Conservation (phyloP, 352 stramenopile genomes). For the Phytophthora pseudosyringae region DNA sequence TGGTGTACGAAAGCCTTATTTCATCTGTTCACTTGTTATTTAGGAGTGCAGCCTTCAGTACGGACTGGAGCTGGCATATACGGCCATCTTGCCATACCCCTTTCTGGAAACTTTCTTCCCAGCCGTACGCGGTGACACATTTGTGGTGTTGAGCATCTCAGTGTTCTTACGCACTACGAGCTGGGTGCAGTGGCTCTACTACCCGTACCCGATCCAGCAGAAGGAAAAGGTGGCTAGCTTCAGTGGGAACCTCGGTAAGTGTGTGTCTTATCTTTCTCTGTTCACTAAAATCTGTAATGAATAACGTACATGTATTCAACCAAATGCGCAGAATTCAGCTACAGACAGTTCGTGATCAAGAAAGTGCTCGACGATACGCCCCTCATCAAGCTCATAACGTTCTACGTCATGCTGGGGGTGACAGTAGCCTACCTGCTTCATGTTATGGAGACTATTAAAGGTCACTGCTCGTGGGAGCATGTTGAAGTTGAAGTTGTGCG, state of each 20-base stretch:
- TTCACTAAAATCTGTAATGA: neutral
- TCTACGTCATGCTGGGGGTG: conserved; percentile 31
- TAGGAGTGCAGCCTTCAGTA: conserved; percentile 26
- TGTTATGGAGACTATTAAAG: conserved; percentile 57
- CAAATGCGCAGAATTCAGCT: conserved; percentile 57
- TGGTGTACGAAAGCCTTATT: neutral
- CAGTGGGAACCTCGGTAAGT: conserved; percentile 56
- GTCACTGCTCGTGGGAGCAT: conserved; percentile 36
- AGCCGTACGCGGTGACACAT: conserved; percentile 25
- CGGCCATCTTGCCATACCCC: conserved; percentile 58
- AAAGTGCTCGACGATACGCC: conserved; percentile 71
- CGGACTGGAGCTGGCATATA: conserved; percentile 45
- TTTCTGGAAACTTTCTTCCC: conserved; percentile 47
- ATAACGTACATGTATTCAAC: neutral
- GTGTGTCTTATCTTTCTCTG: neutral
- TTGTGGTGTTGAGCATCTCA: conserved; percentile 55
- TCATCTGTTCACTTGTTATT: neutral
- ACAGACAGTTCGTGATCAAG: conserved; percentile 74
- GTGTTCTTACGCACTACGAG: conserved; percentile 51
- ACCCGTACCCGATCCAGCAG: conserved; percentile 71
- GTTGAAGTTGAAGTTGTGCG: neutral
- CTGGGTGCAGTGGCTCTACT: conserved; percentile 67
- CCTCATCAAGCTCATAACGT: conserved; percentile 46
- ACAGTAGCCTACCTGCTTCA: conserved; percentile 53
- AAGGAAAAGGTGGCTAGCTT: conserved; percentile 72